A percentile compares a stretch with the other conserved stretches of the same genome.
Conservation (phyloP, 371 early-diverging fungal species). For the Mortierella sp. region DNA sequence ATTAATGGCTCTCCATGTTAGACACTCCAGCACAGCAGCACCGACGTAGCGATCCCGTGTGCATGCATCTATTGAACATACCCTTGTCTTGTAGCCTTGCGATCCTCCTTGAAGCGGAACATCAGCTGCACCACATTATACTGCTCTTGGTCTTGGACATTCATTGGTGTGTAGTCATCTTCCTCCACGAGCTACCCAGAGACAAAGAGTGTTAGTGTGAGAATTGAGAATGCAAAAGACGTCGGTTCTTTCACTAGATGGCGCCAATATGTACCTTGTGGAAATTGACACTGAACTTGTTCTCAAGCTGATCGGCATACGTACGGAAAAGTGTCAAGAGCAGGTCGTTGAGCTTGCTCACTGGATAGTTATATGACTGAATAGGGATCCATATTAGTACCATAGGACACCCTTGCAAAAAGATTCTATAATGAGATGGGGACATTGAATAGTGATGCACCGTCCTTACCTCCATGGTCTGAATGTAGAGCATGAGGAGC, state of each 20-base stretch:
- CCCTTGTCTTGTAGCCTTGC: constrained; percentile 46
- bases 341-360: constrained; percentile 74
- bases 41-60: not conserved
- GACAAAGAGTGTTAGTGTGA: not conserved
- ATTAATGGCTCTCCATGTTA: constrained; percentile 1
- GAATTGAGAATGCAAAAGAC: not conserved
- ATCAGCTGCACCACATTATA: constrained; percentile 58
- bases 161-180: constrained; percentile 89
- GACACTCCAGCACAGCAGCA: no score
- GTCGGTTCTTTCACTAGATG: not conserved
- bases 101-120: constrained; percentile 59
- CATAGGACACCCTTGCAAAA: not conserved
- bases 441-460: no score
- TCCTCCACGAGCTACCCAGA: constrained; percentile 74
- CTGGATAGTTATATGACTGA: constrained; percentile 79
- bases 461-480: constrained; percentile 82
- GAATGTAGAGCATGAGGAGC: constrained; percentile 82
- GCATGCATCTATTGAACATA: constrained; percentile 2
- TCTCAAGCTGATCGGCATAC: constrained; percentile 82
- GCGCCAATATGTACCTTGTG: constrained; percentile 63
- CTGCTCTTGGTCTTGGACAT: constrained; percentile 75
- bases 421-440: not conserved
- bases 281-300: constrained; percentile 74
- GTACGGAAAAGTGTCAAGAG: constrained; percentile 84
- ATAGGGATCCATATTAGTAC: no score